phyloP scores from a whole-genome alignment of 352 stramenopile species.

The Pythium folliculosum region DNA sequence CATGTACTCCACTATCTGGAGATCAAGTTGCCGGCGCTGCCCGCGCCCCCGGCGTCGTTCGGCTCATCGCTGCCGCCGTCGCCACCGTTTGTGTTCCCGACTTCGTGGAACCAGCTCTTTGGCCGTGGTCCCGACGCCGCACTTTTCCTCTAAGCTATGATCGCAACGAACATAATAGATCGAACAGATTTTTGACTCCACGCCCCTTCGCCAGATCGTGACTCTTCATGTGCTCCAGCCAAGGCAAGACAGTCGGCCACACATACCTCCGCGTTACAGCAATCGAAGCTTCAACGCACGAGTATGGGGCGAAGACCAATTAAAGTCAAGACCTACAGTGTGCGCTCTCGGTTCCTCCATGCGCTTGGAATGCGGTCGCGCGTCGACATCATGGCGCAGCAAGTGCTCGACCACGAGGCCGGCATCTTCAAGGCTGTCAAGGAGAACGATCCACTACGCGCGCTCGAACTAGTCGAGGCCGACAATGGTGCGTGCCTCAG shows the following conservation, averaged over 20 bases:
- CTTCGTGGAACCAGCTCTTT: conserved; percentile 33
- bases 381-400: conserved; percentile 62
- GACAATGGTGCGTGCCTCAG: conserved; percentile 37
- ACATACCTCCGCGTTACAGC: no score
- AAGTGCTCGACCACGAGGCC: conserved; percentile 58
- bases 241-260: no score
- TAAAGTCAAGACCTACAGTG: conserved; percentile 14
- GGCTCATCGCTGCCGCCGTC: conserved; percentile 1
- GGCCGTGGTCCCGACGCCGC: conserved; percentile 26
- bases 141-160: conserved; percentile 19
- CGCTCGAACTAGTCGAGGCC: conserved; percentile 35
- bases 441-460: conserved; percentile 36
- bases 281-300: no score
- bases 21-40: conserved; percentile 9
- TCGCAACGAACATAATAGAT: neutral
- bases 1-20: conserved; percentile 53
- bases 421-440: conserved; percentile 58
- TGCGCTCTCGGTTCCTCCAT: conserved; percentile 29
- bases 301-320: conserved; percentile 27
- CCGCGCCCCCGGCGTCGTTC: neutral
- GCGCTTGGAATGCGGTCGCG: conserved; percentile 28
- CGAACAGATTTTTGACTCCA: neutral
- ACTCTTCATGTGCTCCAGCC: conserved; percentile 4
- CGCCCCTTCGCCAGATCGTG: conserved; percentile 11
- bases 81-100: conserved; percentile 24